A percentile compares a stretch with the other conserved stretches of the same genome.
These are phyloP conservation scores for Hemileia vastatrix DNA, from an alignment of 1,284 basidiomycete species.

Conservation along the genomic window DNA sequence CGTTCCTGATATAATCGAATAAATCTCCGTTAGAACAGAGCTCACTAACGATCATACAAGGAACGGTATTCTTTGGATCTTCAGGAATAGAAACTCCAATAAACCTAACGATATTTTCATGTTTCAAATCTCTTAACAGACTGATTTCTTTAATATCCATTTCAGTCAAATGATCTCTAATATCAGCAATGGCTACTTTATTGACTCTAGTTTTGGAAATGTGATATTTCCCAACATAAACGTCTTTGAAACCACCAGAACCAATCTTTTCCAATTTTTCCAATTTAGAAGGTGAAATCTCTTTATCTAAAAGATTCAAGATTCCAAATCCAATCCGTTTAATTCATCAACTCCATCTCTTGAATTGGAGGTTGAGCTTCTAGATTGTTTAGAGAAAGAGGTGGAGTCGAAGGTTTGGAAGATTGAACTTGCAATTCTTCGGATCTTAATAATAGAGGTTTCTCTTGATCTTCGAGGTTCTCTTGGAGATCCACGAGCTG, in stretches of 20 bases:
- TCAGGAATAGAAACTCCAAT: slow-evolving; percentile 92
- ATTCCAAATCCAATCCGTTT: slow-evolving; percentile 84
- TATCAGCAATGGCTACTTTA: slow-evolving; percentile 92
- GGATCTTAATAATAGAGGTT: slow-evolving; percentile 30
- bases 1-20: slow-evolving; percentile 94
- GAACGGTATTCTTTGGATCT: slow-evolving; percentile 73
- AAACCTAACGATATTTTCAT: slow-evolving; percentile 94
- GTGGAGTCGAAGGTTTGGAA: slow-evolving; percentile 32
- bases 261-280: slow-evolving; percentile 93
- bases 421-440: slow-evolving; percentile 18
- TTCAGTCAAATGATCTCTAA: slow-evolving; percentile 81
- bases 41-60: slow-evolving; percentile 97
- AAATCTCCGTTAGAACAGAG: slow-evolving; percentile 94
- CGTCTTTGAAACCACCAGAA: slow-evolving; percentile 96
- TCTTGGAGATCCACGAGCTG: neutral
- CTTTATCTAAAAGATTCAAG: slow-evolving; percentile 81
- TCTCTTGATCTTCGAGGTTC: slow-evolving; percentile 23
- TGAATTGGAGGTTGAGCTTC: slow-evolving; percentile 27
- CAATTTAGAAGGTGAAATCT: slow-evolving; percentile 80
- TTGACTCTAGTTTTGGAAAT: too few species aligned
- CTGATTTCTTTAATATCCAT: slow-evolving; percentile 99
- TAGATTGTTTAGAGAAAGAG: slow-evolving; percentile 28
- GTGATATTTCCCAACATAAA: slow-evolving; percentile 81
- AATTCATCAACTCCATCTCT: slow-evolving; percentile 64
- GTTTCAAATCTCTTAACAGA: slow-evolving; percentile 84